Conservation (phyloP, 345 rosid species). For the Rhodamnia argentea region DNA sequence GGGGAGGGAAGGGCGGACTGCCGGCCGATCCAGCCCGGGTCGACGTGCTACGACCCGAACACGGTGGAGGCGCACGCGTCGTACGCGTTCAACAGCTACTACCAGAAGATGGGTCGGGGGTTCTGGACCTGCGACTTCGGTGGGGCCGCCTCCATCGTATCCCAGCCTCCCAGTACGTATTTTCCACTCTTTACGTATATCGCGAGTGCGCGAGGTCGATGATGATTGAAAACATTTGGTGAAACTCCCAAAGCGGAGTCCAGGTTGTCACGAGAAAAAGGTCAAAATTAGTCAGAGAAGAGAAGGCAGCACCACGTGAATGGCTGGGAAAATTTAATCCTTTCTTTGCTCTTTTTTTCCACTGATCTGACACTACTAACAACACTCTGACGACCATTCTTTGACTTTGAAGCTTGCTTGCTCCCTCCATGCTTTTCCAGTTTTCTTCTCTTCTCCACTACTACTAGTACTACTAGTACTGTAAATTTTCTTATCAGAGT, state of each 20-base stretch:
- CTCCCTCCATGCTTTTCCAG: neutral
- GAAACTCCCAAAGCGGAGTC: neutral
- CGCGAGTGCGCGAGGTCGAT: neutral
- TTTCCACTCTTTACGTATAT: neutral
- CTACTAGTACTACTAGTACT: too few relatives aligned
- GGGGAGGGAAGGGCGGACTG: conserved; percentile 93
- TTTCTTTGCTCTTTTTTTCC: neutral
- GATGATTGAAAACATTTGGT: neutral
- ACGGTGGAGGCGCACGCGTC: conserved; percentile 89
- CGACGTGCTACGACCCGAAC: conserved; percentile 63
- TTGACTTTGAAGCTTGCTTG: neutral
- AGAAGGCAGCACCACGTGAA: neutral
- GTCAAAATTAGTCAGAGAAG: neutral
- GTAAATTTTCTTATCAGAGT: neutral
- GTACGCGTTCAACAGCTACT: conserved; percentile 89
- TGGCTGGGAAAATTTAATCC: neutral
- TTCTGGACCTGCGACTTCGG: conserved; percentile 79
- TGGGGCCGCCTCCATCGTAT: conserved; percentile 75
- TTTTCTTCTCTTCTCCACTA: neutral
- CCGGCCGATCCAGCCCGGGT: conserved; percentile 57
- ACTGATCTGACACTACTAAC: neutral
- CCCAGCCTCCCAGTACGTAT: conserved; percentile 73
- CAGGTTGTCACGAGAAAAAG: neutral
- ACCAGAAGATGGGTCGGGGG: conserved; percentile 60
- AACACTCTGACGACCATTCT: neutral